These are phyloP conservation scores for Quercus ilex DNA, from an alignment of 306 rosid species.

Conservation along the genomic window DNA sequence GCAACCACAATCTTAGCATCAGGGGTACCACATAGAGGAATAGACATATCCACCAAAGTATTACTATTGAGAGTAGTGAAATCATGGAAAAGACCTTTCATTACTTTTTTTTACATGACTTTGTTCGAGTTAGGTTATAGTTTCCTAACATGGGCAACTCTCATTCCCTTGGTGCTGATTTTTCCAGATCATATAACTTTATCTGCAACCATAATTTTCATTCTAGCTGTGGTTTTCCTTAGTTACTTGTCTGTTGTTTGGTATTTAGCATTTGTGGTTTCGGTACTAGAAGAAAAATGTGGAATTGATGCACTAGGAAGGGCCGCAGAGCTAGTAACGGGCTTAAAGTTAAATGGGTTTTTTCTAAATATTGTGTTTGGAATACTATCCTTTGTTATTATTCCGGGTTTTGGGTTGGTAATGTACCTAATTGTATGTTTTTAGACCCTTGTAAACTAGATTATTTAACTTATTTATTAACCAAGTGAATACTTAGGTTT, in stretches of 20 bases:
- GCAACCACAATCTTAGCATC: conserved; percentile 3
- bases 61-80: background rate
- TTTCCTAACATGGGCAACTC: background rate
- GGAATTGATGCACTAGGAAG: conserved; percentile 30
- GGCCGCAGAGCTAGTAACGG: conserved; percentile 16
- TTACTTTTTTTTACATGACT: conserved; percentile 8
- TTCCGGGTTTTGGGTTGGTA: background rate
- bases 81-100: conserved; percentile 13
- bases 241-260: conserved; percentile 17
- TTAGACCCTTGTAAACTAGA: too few species aligned
- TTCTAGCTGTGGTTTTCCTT: background rate
- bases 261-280: conserved; percentile 24
- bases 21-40: background rate
- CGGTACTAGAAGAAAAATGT: conserved; percentile 22
- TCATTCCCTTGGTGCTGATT: background rate
- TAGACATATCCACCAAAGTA: background rate
- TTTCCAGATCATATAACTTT: background rate
- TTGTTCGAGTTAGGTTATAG: conserved; percentile 10
- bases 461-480: too few species aligned
- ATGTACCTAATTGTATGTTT: too few species aligned
- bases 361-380: conserved; percentile 16
- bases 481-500: too few species aligned
- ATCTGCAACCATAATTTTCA: background rate
- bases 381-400: background rate
- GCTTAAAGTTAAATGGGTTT: conserved; percentile 18